These are phyloP conservation scores for Phylloporus sp. DNA, from an alignment of 768 basidiomycete genomes.

Conservation along the genomic window DNA sequence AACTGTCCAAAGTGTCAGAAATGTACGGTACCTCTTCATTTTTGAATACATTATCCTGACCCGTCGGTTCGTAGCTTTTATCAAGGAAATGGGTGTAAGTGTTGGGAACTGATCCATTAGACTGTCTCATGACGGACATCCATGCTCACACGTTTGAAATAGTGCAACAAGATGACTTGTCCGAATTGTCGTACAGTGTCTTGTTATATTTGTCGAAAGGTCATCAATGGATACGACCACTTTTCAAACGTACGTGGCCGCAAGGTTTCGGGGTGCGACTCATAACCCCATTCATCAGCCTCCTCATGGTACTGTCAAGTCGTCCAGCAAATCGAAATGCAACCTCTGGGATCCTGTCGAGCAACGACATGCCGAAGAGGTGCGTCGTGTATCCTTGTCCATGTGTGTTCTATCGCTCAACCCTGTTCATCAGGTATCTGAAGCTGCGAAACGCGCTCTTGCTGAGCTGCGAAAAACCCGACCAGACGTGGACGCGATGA, in stretches of 20 bases:
- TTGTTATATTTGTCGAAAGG: constrained; percentile 79
- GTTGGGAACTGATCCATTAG: not conserved
- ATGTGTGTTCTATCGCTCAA: not conserved
- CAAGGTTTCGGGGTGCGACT: not conserved
- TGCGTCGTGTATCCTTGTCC: constrained; percentile 14
- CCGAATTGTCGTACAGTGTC: constrained; percentile 67
- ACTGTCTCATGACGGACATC: not conserved
- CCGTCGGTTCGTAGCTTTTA: constrained; percentile 51
- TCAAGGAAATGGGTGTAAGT: constrained; percentile 75
- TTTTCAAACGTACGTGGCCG: constrained; percentile 49
- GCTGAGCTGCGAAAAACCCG: constrained; percentile 55
- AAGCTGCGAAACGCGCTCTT: constrained; percentile 62
- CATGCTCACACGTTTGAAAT: constrained; percentile 2
- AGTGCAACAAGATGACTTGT: constrained; percentile 94
- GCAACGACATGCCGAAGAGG: constrained; percentile 63
- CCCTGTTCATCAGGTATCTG: constrained; percentile 50
- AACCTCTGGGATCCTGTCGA: constrained; percentile 67
- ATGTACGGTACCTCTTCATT: constrained; percentile 40
- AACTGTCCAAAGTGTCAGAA: constrained; percentile 85
- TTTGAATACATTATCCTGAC: not conserved
- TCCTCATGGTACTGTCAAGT: constrained; percentile 14
- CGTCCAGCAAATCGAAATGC: constrained; percentile 46
- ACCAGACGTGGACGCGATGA: constrained; percentile 59
- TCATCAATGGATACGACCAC: constrained; percentile 75
- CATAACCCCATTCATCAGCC: constrained; percentile 14